Evolutionary conservation across 148 eudicot genomes (phyloP).

Genomic region (Silene latifolia): DNA sequence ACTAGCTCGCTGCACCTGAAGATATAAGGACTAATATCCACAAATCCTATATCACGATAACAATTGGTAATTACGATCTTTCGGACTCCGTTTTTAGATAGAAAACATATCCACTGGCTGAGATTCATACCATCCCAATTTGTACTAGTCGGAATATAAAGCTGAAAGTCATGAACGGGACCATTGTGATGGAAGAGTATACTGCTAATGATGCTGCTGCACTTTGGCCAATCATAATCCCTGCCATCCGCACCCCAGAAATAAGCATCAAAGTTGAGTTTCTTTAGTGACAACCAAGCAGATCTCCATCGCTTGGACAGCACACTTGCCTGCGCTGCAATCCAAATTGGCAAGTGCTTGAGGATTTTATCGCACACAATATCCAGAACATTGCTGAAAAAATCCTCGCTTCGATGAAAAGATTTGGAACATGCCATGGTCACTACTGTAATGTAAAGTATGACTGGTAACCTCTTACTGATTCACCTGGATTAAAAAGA

Average conservation of each 20-base stretch:
- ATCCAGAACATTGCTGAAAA: constrained; percentile 3
- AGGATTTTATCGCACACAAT: constrained; percentile 3
- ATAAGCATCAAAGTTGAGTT: background rate
- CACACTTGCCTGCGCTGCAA: constrained; percentile 5
- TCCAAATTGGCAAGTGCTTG: background rate
- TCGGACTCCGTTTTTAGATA: background rate
- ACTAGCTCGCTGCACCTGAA: background rate
- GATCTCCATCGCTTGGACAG: constrained; percentile 10
- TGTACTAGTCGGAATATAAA: constrained; percentile 14
- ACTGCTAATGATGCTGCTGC: constrained; percentile 18
- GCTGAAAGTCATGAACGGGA: constrained; percentile 15
- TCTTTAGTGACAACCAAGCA: constrained; percentile 7
- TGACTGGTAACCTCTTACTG: too few relatives aligned
- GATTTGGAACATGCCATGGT: too few relatives aligned
- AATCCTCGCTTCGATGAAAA: background rate
- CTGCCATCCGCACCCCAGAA: background rate
- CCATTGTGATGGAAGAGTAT: constrained; percentile 28
- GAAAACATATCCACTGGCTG: background rate
- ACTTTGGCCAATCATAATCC: background rate
- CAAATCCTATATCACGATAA: background rate
- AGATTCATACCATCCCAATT: background rate
- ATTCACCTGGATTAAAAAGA: too few relatives aligned
- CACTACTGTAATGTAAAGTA: too few relatives aligned
- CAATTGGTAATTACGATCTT: background rate
- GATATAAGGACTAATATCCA: background rate